Percentiles rank a stretch among this genome's conserved stretches.
Evolutionary conservation across 305 asterid genomes (phyloP).

Genomic region (Rubia occidens): DNA sequence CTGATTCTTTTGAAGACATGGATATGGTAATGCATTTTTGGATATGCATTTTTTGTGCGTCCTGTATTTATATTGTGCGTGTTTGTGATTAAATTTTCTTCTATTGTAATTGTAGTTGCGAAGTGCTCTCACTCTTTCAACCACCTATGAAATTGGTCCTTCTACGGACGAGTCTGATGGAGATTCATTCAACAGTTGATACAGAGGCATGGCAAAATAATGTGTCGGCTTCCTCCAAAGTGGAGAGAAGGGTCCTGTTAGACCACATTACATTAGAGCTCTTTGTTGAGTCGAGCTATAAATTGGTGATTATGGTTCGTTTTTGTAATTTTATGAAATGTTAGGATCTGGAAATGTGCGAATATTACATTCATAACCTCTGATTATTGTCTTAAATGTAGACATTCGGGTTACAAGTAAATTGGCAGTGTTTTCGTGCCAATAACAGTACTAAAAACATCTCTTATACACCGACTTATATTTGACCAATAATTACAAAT

Average conservation of each 20-base stretch:
- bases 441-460: too few relatives aligned
- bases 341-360: neutral
- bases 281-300: neutral
- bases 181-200: neutral
- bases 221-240: neutral
- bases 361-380: neutral
- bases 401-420: neutral
- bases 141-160: neutral
- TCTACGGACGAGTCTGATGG: neutral
- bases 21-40: neutral
- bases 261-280: neutral
- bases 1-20: neutral
- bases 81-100: neutral
- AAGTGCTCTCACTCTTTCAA: neutral
- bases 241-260: neutral
- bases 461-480: too few relatives aligned
- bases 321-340: neutral
- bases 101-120: neutral
- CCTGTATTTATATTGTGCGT: neutral
- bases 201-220: neutral
- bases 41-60: neutral
- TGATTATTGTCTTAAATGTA: neutral
- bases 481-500: too few relatives aligned
- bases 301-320: neutral
- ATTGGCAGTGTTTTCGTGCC: too few relatives aligned